Evolutionary conservation across 768 basidiomycete species (phyloP), one percentile per base, ranked within the genome.

Genomic region (Termitomyces sp.): DNA sequence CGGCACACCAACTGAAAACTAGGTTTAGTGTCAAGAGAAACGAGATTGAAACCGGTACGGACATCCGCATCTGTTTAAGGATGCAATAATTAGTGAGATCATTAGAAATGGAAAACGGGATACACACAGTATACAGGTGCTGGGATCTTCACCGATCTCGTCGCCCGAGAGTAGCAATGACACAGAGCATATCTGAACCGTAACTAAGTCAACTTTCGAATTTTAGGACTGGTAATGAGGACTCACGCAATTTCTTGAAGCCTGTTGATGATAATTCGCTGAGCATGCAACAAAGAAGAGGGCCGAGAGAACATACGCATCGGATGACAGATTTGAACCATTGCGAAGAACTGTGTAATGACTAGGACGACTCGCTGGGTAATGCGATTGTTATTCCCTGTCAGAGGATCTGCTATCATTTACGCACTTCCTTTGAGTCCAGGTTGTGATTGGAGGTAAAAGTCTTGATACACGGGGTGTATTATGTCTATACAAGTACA

Each of bases 111-210:
- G 21, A 22, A 34, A 26, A 38, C 1, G 5, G 17, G 28, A 30
- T 43, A 60, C 83, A 64, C 58, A 87, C 85, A 87, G 56, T 87
- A 87, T 0, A 87, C 84, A 0, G 85, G 87, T 0, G 85, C 86
- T 0, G 85, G 85, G 21, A 88, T 83, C 2, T 86, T 88, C 2
- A 88, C 87, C 0, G 85, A 83, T n/a, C 84, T 77, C 2, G 85
- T 87, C 10, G 85, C 78, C 2, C 87, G 77, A 0, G 85, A 80
- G 54, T 87, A 88, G 22, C 83, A 80, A 46, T 88, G 85, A 59
- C 87, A 88, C 0, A 88, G 68, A 0, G 83, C 74, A 51, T 67
- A 73, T 3, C 68, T 62, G 19, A 15, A 10, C 44, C 30, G 6
- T n/a, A 3, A 28, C 24, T 19, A n/a, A 6, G 28, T 22, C 21